Evolutionary conservation across 148 eudicot species (phyloP), one percentile per base, ranked within the genome.

Genomic region (Rhododendron kiyosumense): DNA sequence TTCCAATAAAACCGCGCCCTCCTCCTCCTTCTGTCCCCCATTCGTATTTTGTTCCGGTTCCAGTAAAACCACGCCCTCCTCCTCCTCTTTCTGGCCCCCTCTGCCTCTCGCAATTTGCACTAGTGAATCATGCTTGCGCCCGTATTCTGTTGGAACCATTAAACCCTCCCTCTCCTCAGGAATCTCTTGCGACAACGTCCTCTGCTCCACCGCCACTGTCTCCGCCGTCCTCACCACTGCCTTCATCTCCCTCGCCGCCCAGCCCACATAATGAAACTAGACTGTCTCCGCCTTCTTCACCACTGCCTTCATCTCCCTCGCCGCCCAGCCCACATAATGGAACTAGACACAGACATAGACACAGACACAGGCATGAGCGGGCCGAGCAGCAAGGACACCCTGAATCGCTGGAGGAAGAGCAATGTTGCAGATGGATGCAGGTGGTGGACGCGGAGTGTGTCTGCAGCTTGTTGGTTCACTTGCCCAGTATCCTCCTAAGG

Each of bases 111-210:
- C 95, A 93, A 79, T 89, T 93, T 61, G 91, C 93, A 7, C 91
- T 94, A n/a, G 98, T 86, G 18, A 93, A 91, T 74, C 94, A 86
- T 61, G 98, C 95, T 0, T 95, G 98, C 76, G 85, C 93, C 22
- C 22, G 63, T 10, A 78, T 79, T 92, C 0, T 11, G 7, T 4
- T 1, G 20, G 41, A 5, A 30, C 76, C 76, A 1, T 30, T 32
- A 14, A 13, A 2, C 41, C 0, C 12, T n/a, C 1, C 28, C 11
- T 65, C 71, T n/a, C 76, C 36, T 71, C 38, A 28, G 76, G 76
- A 71, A 13, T 71, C 76, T 38, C 41, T 71, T 3, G 20, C 5
- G 3, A 5, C 34, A 71, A 32, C 76, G 1, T 32, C 76, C 76
- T 14, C 41, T 30, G 14, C 8, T 32, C 76, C 76, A 4, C 3